Evolutionary conservation across 768 basidiomycete species (phyloP), one percentile per base, ranked within the genome.

Genomic region (Lentinus brumalis): DNA sequence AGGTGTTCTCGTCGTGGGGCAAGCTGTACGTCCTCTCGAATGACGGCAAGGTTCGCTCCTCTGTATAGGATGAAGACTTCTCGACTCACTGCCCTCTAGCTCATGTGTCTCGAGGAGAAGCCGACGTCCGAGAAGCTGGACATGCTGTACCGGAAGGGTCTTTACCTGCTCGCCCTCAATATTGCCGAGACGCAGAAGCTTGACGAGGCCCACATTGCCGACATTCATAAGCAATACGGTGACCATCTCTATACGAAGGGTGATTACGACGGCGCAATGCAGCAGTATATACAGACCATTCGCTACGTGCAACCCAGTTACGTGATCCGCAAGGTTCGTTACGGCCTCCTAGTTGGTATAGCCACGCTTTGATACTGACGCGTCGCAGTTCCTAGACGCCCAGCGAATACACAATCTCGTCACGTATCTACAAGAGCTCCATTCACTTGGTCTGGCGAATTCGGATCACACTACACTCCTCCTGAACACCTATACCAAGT

Each of bases 401-500:
- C 97, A 98, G 70, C 82, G 96, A 2, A 97, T 98, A 57, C 91
- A 95, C 64, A 94, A 96, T 71, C 88, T 99, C 54, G 95, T 92
- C 32, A 92, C 92, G 1, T 99, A 98, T 73, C 83, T 99, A 0
- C 96, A 98, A 82, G 96, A 96, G 72, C 79, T 99, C 0, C 97
- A 99, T 70, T 82, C 91, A 1, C 81, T 88, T 0, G 90, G 92
- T 0, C 85, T 96, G 6, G 96, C 97, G 31, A 98, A 96, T 68
- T 86, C 94, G 0, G 96, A 98, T 68, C 96, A 98, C 70, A 99
- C 97, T 0, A 98, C 97, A 0, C 86, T 99, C 8, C 83, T 99
- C 4, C 85, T 99, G 29, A 98, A 98, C 71, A 95, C 96, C 6
- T 98, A 97, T 75, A 97, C 97, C 53, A 98, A 98, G 71, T 88